A percentile compares a stretch with the other conserved stretches of the same genome.
Conservation (phyloP, 2,329 filamentous ascomycete species). For the Xylaria sp. region DNA sequence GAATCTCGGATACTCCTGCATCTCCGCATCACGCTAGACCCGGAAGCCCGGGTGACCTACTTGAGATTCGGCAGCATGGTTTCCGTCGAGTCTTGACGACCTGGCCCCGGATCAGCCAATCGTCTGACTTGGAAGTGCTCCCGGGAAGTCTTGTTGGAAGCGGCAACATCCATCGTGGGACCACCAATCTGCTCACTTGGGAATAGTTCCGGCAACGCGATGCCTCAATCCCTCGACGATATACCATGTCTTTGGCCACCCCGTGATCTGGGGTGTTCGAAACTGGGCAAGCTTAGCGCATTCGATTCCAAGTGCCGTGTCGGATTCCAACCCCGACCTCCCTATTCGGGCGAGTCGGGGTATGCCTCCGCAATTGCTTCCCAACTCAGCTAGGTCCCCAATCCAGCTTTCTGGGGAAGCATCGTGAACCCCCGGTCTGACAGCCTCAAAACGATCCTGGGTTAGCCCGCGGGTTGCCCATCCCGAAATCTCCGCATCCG, state of each 20-base stretch:
- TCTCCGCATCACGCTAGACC: neutral
- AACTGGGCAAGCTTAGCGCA: constrained; percentile 10
- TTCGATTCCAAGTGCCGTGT: constrained; percentile 8
- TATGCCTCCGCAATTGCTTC: constrained; percentile 21
- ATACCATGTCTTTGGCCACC: neutral
- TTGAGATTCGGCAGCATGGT: constrained; percentile 4
- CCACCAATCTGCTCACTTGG: neutral
- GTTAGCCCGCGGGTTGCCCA: constrained; percentile 3
- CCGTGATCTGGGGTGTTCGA: neutral
- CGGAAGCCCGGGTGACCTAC: constrained; percentile 3
- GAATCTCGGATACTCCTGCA: neutral
- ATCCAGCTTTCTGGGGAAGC: constrained; percentile 12
- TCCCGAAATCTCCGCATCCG: neutral
- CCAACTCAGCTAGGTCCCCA: constrained; percentile 22
- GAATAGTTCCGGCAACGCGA: neutral
- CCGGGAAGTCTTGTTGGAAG: neutral
- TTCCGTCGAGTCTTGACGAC: constrained; percentile 1
- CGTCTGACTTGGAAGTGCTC: constrained; percentile 6
- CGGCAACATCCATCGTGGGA: constrained; percentile 1
- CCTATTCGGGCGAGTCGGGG: constrained; percentile 24
- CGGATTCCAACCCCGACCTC: constrained; percentile 18
- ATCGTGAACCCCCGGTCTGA: constrained; percentile 5
- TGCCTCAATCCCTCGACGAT: neutral
- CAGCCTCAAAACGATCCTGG: neutral
- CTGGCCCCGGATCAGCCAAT: constrained; percentile 2